Conservation (phyloP, 2,329 filamentous ascomycete genomes). For the Colletotrichum nymphaeae region DNA sequence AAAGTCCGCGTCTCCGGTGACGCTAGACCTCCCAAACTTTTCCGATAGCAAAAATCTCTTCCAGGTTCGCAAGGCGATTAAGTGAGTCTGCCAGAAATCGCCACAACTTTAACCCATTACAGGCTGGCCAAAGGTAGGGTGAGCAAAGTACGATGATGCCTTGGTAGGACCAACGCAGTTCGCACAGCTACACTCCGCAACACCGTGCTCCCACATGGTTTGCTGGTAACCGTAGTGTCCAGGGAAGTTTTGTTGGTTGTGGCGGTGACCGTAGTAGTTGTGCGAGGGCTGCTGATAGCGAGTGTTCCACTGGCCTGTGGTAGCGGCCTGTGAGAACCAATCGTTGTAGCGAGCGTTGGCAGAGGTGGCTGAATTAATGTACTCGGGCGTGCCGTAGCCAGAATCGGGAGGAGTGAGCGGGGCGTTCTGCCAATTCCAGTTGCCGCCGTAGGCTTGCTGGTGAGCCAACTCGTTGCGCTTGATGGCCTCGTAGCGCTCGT, state of each 20-base stretch:
- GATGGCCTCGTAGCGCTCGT: conserved; percentile 59
- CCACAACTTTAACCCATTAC: conserved; percentile 62
- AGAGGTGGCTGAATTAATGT: conserved; percentile 65
- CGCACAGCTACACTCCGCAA: conserved; percentile 62
- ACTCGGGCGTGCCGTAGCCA: conserved; percentile 71
- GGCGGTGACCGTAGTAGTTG: conserved; percentile 52
- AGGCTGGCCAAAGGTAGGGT: conserved; percentile 63
- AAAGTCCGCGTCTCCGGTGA: conserved; percentile 34
- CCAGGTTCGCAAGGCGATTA: conserved; percentile 10
- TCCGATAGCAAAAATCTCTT: conserved; percentile 34
- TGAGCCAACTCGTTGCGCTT: conserved; percentile 50
- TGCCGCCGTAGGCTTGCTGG: conserved; percentile 53
- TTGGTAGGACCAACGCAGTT: conserved; percentile 58
- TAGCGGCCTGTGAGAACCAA: conserved; percentile 61
- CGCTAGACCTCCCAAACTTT: conserved; percentile 35
- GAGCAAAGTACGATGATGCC: conserved; percentile 59
- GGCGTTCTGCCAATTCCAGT: conserved; percentile 44
- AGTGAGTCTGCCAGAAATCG: not conserved
- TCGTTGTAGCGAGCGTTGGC: conserved; percentile 68
- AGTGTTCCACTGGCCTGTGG: conserved; percentile 54
- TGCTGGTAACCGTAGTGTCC: conserved; percentile 58
- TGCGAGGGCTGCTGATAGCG: conserved; percentile 57
- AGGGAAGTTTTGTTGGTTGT: conserved; percentile 48
- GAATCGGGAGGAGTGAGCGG: conserved; percentile 71
- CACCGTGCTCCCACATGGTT: conserved; percentile 62